Evolutionary conservation across 2,329 filamentous ascomycete species (phyloP).

Genomic region (Aspergillus jensenii): DNA sequence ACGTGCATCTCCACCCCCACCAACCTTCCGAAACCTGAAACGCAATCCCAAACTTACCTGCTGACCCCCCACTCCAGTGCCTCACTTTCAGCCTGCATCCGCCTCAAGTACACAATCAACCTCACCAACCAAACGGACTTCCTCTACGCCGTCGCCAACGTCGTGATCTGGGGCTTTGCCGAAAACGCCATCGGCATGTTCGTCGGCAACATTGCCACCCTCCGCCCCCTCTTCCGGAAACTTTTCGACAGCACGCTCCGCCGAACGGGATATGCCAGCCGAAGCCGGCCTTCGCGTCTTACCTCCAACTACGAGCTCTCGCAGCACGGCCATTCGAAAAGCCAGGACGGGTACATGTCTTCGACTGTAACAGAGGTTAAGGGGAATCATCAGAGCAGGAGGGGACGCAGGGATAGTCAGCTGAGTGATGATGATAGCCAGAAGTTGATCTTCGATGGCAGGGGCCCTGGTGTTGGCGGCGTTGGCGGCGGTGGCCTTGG

Average conservation of each 20-base stretch:
- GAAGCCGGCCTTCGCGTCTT: neutral
- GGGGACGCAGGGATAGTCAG: neutral
- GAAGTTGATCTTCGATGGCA: constrained; percentile 19
- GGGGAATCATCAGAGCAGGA: neutral
- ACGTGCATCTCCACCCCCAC: constrained; percentile 33
- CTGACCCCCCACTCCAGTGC: constrained; percentile 23
- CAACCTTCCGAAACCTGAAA: neutral
- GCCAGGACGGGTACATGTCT: constrained; percentile 12
- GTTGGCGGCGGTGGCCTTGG: no score
- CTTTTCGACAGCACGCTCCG: constrained; percentile 19
- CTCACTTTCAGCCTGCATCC: constrained; percentile 32
- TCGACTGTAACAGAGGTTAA: constrained; percentile 3
- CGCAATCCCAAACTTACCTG: neutral
- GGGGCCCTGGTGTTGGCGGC: no score
- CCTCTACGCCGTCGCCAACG: constrained; percentile 42
- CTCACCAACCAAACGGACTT: constrained; percentile 42
- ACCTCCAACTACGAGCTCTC: constrained; percentile 17
- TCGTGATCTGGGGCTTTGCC: constrained; percentile 49
- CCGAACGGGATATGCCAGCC: constrained; percentile 13
- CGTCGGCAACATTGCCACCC: constrained; percentile 48
- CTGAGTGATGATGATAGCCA: constrained; percentile 24
- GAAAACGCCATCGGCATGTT: constrained; percentile 53
- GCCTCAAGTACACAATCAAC: constrained; percentile 44
- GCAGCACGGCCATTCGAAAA: constrained; percentile 8
- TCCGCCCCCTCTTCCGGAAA: constrained; percentile 45